Evolutionary conservation across 805 yeast genomes (phyloP), one percentile per base, ranked within the genome.

Genomic region (Suhomyces sp.): DNA sequence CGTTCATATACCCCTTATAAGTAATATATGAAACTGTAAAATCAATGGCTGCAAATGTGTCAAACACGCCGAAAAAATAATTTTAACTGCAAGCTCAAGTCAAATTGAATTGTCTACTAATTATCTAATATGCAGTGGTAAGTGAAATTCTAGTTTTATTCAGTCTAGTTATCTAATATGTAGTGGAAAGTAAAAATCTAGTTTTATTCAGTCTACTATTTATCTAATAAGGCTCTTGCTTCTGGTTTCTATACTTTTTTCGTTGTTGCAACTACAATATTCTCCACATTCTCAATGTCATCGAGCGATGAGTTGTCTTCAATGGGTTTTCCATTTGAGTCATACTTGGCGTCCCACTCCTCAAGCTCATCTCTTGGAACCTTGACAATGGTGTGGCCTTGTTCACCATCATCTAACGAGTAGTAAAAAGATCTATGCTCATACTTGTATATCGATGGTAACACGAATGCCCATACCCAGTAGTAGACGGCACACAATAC

Each of bases 1-100:
- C 70, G 17, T 82, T 81, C 54, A 78, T 82, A 23, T 82, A 82
- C 54, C 84, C 85, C 13, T 36, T 46, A 10, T 44, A 26, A 27
- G 36, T 33, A n/a, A 33, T 33, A 33, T 24, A n/a, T 33, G 36
- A n/a, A 33, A 33, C 36, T 31, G 36, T 31, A 33, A 29, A 24
- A 24, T 24, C 26, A 24, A 29, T 33, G n/a, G 36, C 36, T 33
- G 36, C 36, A 33, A 33, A 33, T 33, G 36, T 33, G 36, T 33
- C 36, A n/a, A 33, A 33, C 17, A 2, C 24, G 42, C 42, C 24
- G 24, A 19, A 19, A 38, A 38, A 38, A 38, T 38, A 19, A 13
- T 38, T 38, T 38, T 7, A 24, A 24, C 42, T 38, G 42, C 42
- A 38, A 19, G 19, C 19, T 19, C 19, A 19, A 19, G 19, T 19